Conservation (phyloP, 495 filamentous ascomycete species). For the Penicillium bialowiezense region DNA sequence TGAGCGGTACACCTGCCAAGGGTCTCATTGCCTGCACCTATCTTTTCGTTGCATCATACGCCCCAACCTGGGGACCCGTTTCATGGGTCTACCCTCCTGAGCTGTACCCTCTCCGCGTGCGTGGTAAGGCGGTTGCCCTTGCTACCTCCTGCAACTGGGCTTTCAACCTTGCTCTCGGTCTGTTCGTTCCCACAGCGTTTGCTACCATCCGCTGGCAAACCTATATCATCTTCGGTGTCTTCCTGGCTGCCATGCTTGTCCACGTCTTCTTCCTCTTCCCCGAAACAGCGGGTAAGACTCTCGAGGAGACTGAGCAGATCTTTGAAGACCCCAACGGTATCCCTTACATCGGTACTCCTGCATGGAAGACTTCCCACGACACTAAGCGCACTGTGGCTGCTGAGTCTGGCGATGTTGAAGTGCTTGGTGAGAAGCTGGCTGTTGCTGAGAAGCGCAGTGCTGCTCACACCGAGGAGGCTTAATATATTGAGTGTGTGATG, state of each 20-base stretch:
- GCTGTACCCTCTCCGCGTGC: conserved; percentile 61
- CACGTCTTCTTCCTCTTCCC: conserved; percentile 81
- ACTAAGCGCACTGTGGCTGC: conserved; percentile 25
- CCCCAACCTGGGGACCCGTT: conserved; percentile 58
- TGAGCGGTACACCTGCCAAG: conserved; percentile 43
- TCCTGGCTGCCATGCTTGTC: conserved; percentile 63
- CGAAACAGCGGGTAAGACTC: conserved; percentile 76
- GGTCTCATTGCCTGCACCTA: conserved; percentile 65
- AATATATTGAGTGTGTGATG: background rate
- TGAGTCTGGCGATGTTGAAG: conserved; percentile 25
- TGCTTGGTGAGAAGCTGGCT: conserved; percentile 22
- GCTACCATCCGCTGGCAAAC: conserved; percentile 67
- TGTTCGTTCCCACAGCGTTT: conserved; percentile 71
- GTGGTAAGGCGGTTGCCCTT: conserved; percentile 64
- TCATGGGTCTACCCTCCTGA: conserved; percentile 66
- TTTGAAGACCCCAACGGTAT: conserved; percentile 63
- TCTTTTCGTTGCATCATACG: conserved; percentile 61
- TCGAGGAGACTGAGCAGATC: conserved; percentile 70
- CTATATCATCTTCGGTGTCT: conserved; percentile 74
- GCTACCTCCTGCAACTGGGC: conserved; percentile 70
- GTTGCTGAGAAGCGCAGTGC: conserved; percentile 16
- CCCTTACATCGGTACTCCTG: conserved; percentile 61
- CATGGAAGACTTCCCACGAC: conserved; percentile 59
- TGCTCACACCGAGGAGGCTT: conserved; percentile 13
- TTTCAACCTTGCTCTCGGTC: conserved; percentile 74